Evolutionary conservation across 78 protist genomes (phyloP).

Genomic region (Dictyostelium brefeldianum): DNA sequence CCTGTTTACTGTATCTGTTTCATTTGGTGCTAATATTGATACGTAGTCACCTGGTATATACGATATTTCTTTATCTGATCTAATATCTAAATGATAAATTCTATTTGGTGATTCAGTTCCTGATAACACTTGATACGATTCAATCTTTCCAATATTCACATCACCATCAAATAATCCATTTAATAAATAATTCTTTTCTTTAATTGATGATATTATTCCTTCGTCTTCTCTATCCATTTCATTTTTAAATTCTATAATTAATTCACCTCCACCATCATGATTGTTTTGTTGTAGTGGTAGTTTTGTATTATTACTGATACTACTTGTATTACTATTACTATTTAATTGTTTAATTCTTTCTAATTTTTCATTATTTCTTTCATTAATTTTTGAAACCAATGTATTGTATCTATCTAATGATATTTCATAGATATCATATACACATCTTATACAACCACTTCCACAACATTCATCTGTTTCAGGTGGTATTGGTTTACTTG

Average conservation of each 20-base stretch:
- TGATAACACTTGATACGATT: slow-evolving; percentile 16
- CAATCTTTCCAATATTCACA: slow-evolving; percentile 1
- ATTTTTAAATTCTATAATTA: neutral
- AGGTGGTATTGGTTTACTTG: slow-evolving; percentile 33
- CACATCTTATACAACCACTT: slow-evolving; percentile 67
- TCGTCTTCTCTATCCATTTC: neutral
- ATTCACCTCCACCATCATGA: neutral
- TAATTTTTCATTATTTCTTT: neutral
- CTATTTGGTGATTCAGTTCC: slow-evolving; percentile 25
- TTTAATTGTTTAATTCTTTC: slow-evolving; percentile 10
- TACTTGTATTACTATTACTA: neutral
- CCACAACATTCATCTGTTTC: slow-evolving; percentile 77
- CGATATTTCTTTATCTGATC: neutral
- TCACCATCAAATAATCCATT: neutral
- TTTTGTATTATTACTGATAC: neutral
- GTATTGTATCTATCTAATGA: slow-evolving; percentile 28
- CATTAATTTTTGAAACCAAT: neutral
- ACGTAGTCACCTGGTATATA: slow-evolving; percentile 67
- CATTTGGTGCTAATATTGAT: slow-evolving; percentile 30
- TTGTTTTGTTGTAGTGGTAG: neutral
- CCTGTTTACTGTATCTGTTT: neutral
- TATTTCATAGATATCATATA: slow-evolving; percentile 51
- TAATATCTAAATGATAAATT: slow-evolving; percentile 36
- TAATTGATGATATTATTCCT: neutral
- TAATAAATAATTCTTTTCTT: neutral